phyloP scores from a whole-genome alignment of 192 early-diverging fungal genomes.

The Geranomyces variabilis region DNA sequence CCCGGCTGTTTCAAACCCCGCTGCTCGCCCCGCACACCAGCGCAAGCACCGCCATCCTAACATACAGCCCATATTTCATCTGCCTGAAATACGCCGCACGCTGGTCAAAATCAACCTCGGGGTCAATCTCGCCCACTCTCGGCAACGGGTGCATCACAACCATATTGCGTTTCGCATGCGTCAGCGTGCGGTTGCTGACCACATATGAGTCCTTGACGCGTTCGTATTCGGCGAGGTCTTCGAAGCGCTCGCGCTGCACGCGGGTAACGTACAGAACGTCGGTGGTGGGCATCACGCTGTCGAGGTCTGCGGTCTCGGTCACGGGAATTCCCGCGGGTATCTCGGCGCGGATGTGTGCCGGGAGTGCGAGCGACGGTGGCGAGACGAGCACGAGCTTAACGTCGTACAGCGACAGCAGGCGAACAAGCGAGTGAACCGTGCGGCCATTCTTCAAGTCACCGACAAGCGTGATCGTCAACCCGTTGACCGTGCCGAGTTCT shows the following conservation, averaged over 20 bases:
- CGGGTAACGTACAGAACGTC: constrained; percentile 98
- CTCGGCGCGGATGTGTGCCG: constrained; percentile 71
- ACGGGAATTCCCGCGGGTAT: constrained; percentile 47
- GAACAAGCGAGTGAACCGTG: constrained; percentile 95
- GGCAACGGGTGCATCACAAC: constrained; percentile 99
- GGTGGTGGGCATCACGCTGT: constrained; percentile 78
- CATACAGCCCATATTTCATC: constrained; percentile 97
- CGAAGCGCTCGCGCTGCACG: constrained; percentile 95
- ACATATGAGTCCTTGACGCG: constrained; percentile 74
- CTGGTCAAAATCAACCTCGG: constrained; percentile 97
- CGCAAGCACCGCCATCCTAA: constrained; percentile 95
- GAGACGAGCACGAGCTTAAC: constrained; percentile 94
- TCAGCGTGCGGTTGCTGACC: constrained; percentile 84
- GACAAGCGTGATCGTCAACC: constrained; percentile 91
- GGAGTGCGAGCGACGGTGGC: constrained; percentile 81
- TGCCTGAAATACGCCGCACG: constrained; percentile 98
- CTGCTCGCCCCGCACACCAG: constrained; percentile 57
- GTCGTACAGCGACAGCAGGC: constrained; percentile 86
- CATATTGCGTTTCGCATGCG: constrained; percentile 92
- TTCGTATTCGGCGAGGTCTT: constrained; percentile 76
- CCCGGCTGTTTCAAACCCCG: neutral
- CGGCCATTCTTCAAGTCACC: constrained; percentile 98
- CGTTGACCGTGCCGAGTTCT: constrained; percentile 95
- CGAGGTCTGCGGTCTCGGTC: constrained; percentile 70
- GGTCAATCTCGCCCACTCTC: constrained; percentile 91